Evolutionary conservation across 1,139 yeast genomes (phyloP), one percentile per base, ranked within the genome.

Genomic region (Lizanozyma gosingica): DNA sequence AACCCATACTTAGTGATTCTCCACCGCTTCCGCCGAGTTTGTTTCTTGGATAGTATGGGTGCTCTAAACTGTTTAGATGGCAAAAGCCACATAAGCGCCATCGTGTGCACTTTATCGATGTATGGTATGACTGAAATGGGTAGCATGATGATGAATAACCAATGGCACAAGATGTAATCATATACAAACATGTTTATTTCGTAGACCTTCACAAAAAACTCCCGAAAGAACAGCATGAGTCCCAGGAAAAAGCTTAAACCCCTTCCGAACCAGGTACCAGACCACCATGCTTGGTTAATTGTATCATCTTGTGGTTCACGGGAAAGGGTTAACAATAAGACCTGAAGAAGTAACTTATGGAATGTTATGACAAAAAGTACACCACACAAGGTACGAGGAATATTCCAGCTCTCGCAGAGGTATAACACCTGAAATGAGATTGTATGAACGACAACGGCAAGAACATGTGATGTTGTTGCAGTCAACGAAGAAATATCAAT

Each of bases 231-330:
- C 43, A 76, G 82, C 0, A 77, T 64, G 4, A 77, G 45, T 0
- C 69, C 57, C 29, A 6, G 29, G 36, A 63, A 55, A 71, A 73
- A 70, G 0, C 81, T 80, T 14, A 76, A 55, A 0, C 76, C 76
- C 0, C 80, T 66, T 1, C 67, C 64, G 3, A 71, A 47, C 85
- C 85, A 79, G 47, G 69, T 73, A 0, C 85, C 85, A 2, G 82
- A 74, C 85, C 85, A 79, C 84, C 83, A 79, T 0, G 82, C 77
- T 37, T 62, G 59, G 45, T 76, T 78, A 0, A 75, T 55, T 41
- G 65, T 62, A 43, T 73, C 79, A 42, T 72, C 73, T 39, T 65
- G 63, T 41, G 69, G 65, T 47, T 78, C 85, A 38, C 74, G 65
- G 2, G 76, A 67, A 35, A 77, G 55, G 11, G 76, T 56, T 1